Evolutionary conservation across 2,329 filamentous ascomycete species (phyloP), one percentile per base, ranked within the genome.

Genomic region (Paraphaeosphaeria sporulosa): DNA sequence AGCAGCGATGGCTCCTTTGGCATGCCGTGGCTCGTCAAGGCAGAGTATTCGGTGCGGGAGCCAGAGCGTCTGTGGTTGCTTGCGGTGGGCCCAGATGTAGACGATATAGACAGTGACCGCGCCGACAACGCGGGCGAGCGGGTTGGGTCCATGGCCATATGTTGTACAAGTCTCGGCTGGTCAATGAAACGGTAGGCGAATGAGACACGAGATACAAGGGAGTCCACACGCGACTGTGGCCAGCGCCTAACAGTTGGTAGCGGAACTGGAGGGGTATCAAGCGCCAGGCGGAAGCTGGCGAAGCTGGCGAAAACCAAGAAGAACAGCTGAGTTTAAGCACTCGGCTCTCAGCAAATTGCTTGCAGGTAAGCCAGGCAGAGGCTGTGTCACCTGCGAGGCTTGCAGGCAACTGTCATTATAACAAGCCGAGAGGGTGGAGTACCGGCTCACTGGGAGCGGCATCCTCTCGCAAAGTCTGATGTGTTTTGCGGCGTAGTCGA

Each of bases 371-470:
- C 47, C 68, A 68, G 65, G 65, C 60, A 68, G 67, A 66, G 59
- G 58, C 55, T 66, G 73, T 75, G 64, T 65, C 52, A 74, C 72
- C 64, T 58, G 57, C 66, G 61, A 64, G 63, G 67, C 66, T 68
- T 72, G 72, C 68, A 74, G 70, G 66, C 65, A 66, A 65, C 68
- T 64, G 61, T 68, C 58, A 59, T 62, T 75, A 75, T 75, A 75
- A 71, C 67, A 60, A 57, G 57, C 43, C 44, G 38, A 58, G 54
- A 43, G 40, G 48, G 25, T 42, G 34, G 44, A 57, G 59, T 47
- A 55, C 63, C 55, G 55, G 53, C 30, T 17, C 25, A 7, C 19
- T 49, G 64, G 62, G 23, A 50, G 54, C 54, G 52, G 49, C 51
- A 52, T 48, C 47, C 42, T 57, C 50, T 40, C 54, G 60, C 55